These are phyloP conservation scores for Cairneyella variabilis DNA, from an alignment of 495 filamentous ascomycete genomes.

Conservation along the genomic window DNA sequence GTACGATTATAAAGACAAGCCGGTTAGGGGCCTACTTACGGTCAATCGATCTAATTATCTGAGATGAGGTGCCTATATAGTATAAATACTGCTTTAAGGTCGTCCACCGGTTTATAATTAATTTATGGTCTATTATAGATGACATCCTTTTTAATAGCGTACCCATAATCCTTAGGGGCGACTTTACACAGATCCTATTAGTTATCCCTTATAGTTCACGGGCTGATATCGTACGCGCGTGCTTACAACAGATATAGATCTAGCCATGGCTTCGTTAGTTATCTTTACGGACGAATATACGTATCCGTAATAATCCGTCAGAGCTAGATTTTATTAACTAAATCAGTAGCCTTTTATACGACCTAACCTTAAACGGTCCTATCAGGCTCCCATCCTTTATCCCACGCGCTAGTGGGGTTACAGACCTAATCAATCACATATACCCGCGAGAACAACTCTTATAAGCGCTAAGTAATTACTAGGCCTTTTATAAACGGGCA, in stretches of 20 bases:
- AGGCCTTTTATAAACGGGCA: neutral
- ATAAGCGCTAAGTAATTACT: neutral
- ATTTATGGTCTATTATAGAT: neutral
- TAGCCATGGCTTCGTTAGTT: neutral
- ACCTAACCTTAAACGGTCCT: neutral
- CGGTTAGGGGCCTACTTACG: neutral
- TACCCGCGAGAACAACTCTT: neutral
- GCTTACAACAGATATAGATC: neutral
- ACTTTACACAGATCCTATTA: neutral
- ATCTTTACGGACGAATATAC: neutral
- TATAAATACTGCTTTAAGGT: conserved; percentile 3
- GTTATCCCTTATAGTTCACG: neutral
- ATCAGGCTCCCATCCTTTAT: neutral
- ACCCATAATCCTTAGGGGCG: neutral
- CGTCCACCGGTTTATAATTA: neutral
- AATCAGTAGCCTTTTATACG: neutral
- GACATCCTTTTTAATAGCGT: neutral
- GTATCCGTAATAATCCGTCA: neutral
- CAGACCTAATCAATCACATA: neutral
- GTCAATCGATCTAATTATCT: conserved; percentile 9
- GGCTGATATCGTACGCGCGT: neutral
- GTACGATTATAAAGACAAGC: conserved; percentile 9
- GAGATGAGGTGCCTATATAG: conserved; percentile 3
- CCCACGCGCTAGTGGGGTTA: neutral
- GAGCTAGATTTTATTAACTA: neutral